A percentile compares a stretch with the other conserved stretches of the same genome.
phyloP scores from a whole-genome alignment of 257 asterid species.

The Lithospermum erythrorhizon region DNA sequence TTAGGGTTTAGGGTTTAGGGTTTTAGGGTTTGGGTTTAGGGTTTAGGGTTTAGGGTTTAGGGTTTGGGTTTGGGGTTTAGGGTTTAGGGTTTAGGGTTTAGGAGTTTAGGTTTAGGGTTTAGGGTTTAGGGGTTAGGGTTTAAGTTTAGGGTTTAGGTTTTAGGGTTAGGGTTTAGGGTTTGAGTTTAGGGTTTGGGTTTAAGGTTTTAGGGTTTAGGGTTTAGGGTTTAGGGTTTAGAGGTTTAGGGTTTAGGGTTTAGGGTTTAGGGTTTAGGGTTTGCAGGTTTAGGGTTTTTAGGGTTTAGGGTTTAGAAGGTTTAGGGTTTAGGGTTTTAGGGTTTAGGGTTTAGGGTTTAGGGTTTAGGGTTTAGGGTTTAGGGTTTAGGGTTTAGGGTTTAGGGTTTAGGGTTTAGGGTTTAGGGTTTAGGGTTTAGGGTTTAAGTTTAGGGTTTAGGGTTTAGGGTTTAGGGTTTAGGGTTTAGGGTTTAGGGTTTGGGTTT shows the following conservation, averaged over 20 bases:
- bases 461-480: constrained; percentile 8
- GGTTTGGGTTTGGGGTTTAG: constrained; percentile 16
- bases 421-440: constrained; percentile 19
- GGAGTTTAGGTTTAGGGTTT: constrained; percentile 12
- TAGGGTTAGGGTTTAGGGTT: constrained; percentile 11
- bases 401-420: constrained; percentile 18
- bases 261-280: constrained; percentile 17
- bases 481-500: constrained; percentile 8
- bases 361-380: constrained; percentile 14
- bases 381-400: constrained; percentile 20
- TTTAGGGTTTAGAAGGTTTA: constrained; percentile 14
- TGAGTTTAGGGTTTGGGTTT: constrained; percentile 14
- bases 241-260: constrained; percentile 6
- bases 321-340: constrained; percentile 19
- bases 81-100: constrained; percentile 5
- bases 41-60: constrained; percentile 17
- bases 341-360: constrained; percentile 16
- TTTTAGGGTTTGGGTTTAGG: constrained; percentile 12
- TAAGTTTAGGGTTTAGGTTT: constrained; percentile 11
- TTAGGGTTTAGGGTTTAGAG: constrained; percentile 9
- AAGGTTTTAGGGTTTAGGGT: constrained; percentile 14
- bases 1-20: constrained; percentile 15
- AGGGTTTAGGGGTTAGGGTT: constrained; percentile 14
- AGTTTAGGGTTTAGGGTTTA: constrained; percentile 4
- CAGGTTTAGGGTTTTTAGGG: constrained; percentile 14